A percentile compares a stretch with the other conserved stretches of the same genome.
Evolutionary conservation across 208 protist species (phyloP).

Genomic region (Angomonas deanei): DNA sequence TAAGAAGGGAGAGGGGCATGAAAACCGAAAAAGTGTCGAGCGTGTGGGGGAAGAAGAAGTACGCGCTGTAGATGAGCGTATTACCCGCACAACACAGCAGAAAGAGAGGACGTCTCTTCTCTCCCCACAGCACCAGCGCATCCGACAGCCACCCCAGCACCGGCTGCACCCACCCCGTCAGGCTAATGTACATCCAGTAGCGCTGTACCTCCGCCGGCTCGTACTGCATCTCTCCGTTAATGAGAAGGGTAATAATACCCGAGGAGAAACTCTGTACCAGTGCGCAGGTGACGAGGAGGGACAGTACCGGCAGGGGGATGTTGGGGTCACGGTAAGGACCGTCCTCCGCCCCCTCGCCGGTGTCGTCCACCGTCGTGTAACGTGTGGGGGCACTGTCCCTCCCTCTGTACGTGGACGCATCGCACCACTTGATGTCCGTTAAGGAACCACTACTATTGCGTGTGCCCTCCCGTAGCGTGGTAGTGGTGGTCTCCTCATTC

Average conservation of each 20-base stretch:
- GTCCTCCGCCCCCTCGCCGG: not conserved
- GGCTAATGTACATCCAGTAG: conserved; percentile 41
- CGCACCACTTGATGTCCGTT: not conserved
- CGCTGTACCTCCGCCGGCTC: conserved; percentile 24
- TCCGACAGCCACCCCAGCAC: conserved; percentile 32
- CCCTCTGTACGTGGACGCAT: not conserved
- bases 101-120: conserved; percentile 39
- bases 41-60: not conserved
- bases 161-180: conserved; percentile 23
- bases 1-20: conserved; percentile 19
- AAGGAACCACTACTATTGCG: too few relatives aligned
- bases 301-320: conserved; percentile 21
- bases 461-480: too few relatives aligned
- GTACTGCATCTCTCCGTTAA: conserved; percentile 19
- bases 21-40: conserved; percentile 15
- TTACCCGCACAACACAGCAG: conserved; percentile 18
- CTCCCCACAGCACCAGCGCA: conserved; percentile 20
- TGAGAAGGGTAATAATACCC: conserved; percentile 26
- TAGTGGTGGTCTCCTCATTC: too few relatives aligned
- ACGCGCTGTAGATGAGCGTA: conserved; percentile 21
- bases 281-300: conserved; percentile 25
- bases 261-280: conserved; percentile 27
- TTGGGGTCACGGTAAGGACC: conserved; percentile 1
- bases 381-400: too few relatives aligned
- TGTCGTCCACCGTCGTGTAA: not conserved